A percentile compares a stretch with the other conserved stretches of the same genome.
Evolutionary conservation across 1,139 yeast genomes (phyloP).

Genomic region (Candida frijolesensis): DNA sequence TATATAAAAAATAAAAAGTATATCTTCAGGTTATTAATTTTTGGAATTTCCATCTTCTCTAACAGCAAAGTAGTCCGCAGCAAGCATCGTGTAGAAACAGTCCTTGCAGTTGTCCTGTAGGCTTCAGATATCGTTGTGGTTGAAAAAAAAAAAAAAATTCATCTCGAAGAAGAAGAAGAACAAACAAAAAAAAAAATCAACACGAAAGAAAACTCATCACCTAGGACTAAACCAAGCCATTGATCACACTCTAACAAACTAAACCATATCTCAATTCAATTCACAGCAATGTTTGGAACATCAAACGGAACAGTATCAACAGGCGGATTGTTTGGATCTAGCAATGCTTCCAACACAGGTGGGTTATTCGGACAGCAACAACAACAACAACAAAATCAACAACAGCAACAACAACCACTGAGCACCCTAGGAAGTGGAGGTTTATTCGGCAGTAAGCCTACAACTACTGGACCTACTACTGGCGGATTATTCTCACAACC

Average conservation of each 20-base stretch:
- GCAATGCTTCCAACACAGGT: slow-evolving; percentile 14
- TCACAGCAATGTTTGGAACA: background rate
- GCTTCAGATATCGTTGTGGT: too few relatives aligned
- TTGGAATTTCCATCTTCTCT: background rate
- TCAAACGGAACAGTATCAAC: slow-evolving; percentile 9
- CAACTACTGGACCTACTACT: slow-evolving; percentile 15
- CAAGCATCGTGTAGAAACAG: too few relatives aligned
- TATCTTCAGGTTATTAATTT: background rate
- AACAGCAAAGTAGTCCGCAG: background rate
- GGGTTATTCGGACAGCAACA: slow-evolving; percentile 19
- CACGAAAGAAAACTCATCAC: too few relatives aligned
- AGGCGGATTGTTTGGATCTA: slow-evolving; percentile 19
- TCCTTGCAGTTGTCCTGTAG: too few relatives aligned
- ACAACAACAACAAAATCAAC: slow-evolving; percentile 13
- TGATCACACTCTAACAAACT: too few relatives aligned
- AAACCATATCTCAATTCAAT: slow-evolving; percentile 3
- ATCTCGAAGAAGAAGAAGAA: too few relatives aligned
- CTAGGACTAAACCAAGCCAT: too few relatives aligned
- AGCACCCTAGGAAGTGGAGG: slow-evolving; percentile 14
- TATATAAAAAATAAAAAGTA: background rate
- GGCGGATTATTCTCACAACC: slow-evolving; percentile 23
- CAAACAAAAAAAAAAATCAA: too few relatives aligned
- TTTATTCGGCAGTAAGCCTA: slow-evolving; percentile 19
- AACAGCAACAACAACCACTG: slow-evolving; percentile 12
- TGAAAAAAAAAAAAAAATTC: too few relatives aligned